These are phyloP conservation scores for Hygrophorus pudorinus DNA, from an alignment of 768 basidiomycete genomes.

Conservation along the genomic window DNA sequence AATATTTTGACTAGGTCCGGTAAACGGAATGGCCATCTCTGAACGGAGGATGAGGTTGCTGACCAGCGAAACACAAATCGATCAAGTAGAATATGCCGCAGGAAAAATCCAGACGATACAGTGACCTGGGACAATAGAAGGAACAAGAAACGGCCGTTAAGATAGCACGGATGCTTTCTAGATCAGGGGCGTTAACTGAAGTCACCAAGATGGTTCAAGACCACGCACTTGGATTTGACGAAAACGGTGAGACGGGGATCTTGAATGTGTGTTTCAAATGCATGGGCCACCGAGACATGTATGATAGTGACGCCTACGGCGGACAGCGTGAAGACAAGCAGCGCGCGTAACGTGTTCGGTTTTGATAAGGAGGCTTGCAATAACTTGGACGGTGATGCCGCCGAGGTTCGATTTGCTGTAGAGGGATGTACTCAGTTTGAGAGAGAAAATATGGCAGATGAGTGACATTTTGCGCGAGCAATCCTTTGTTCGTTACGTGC, in stretches of 20 bases:
- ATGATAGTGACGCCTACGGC: slow-evolving; percentile 32
- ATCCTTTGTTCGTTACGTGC: neutral
- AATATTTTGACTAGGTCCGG: slow-evolving; percentile 14
- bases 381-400: slow-evolving; percentile 42
- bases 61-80: slow-evolving; percentile 34
- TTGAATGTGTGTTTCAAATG: slow-evolving; percentile 15
- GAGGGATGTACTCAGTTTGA: neutral
- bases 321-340: slow-evolving; percentile 37
- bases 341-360: slow-evolving; percentile 33
- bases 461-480: too few relatives aligned
- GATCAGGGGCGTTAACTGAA: neutral
- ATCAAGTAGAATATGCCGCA: slow-evolving; percentile 56
- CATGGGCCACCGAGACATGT: slow-evolving; percentile 30
- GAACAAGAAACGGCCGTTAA: slow-evolving; percentile 61
- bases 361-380: slow-evolving; percentile 38
- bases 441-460: too few relatives aligned
- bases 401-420: slow-evolving; percentile 35
- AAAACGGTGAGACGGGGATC: slow-evolving; percentile 45
- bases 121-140: slow-evolving; percentile 42
- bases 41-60: neutral
- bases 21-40: slow-evolving; percentile 9
- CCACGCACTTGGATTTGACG: slow-evolving; percentile 53
- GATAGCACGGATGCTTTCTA: slow-evolving; percentile 67
- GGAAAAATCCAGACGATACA: slow-evolving; percentile 34
- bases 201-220: neutral